phyloP scores from a whole-genome alignment of 106 monocot genomes.

The Cymbidium sinense region DNA sequence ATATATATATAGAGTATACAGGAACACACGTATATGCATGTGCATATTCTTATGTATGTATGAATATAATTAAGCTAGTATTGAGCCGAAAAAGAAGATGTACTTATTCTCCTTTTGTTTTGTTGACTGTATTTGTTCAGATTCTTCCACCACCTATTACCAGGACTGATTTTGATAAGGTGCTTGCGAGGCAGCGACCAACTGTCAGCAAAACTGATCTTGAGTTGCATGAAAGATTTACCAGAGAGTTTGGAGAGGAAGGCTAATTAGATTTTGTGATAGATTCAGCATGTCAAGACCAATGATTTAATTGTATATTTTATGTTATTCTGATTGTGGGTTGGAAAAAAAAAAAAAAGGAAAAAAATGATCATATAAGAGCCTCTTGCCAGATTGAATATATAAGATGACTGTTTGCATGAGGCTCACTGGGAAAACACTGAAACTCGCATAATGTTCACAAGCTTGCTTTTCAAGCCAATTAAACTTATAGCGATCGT shows the following conservation, averaged over 20 bases:
- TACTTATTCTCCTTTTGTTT: too few relatives aligned
- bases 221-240: constrained; percentile 72
- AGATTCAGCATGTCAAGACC: neutral
- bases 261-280: constrained; percentile 20
- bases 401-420: too few relatives aligned
- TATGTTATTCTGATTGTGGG: neutral
- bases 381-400: too few relatives aligned
- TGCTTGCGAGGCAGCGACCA: constrained; percentile 65
- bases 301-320: neutral
- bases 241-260: constrained; percentile 80
- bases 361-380: too few relatives aligned
- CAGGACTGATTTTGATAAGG: constrained; percentile 61
- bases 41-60: too few relatives aligned
- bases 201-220: constrained; percentile 69
- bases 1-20: too few relatives aligned
- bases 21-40: too few relatives aligned
- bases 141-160: constrained; percentile 68
- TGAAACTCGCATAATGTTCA: neutral
- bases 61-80: too few relatives aligned
- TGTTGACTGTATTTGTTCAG: constrained; percentile 13
- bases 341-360: neutral
- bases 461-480: neutral
- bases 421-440: too few relatives aligned
- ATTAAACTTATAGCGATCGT: neutral
- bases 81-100: too few relatives aligned